These are phyloP conservation scores for Patellaria atrata DNA, from an alignment of 495 filamentous ascomycete genomes.

Conservation along the genomic window DNA sequence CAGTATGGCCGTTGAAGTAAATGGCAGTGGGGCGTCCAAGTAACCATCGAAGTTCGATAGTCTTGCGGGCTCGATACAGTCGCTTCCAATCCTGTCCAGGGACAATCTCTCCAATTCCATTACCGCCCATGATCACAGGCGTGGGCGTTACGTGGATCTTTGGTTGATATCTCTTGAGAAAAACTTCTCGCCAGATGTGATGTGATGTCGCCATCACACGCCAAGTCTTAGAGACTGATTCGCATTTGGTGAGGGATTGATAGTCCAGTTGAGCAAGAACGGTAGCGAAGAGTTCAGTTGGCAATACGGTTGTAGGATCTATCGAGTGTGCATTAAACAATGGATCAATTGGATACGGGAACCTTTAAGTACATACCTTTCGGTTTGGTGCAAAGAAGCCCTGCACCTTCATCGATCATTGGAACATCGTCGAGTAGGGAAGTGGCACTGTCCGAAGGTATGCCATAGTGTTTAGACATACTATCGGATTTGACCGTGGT, in stretches of 20 bases:
- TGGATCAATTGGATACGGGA: neutral
- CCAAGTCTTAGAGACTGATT: slow-evolving; percentile 54
- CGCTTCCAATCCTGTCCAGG: slow-evolving; percentile 62
- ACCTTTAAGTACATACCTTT: too few relatives aligned
- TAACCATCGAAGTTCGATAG: slow-evolving; percentile 67
- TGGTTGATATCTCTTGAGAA: slow-evolving; percentile 45
- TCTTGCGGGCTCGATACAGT: slow-evolving; percentile 60
- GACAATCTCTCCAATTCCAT: slow-evolving; percentile 35
- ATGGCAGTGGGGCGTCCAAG: slow-evolving; percentile 61
- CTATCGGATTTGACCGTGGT: too few relatives aligned
- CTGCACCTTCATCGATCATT: too few relatives aligned
- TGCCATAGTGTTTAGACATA: too few relatives aligned
- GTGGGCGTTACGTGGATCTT: slow-evolving; percentile 33
- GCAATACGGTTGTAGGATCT: slow-evolving; percentile 56
- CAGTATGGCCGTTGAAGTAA: slow-evolving; percentile 80
- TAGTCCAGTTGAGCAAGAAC: slow-evolving; percentile 61
- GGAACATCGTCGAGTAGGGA: too few relatives aligned
- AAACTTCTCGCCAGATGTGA: slow-evolving; percentile 67
- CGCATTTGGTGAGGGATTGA: slow-evolving; percentile 42
- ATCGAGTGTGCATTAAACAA: too few relatives aligned
- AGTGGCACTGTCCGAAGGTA: too few relatives aligned
- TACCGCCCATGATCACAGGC: slow-evolving; percentile 26
- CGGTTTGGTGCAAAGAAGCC: too few relatives aligned
- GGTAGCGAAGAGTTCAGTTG: slow-evolving; percentile 56
- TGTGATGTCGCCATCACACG: slow-evolving; percentile 41